phyloP scores from a whole-genome alignment of 2,329 filamentous ascomycete species.

The Curvularia lunata region DNA sequence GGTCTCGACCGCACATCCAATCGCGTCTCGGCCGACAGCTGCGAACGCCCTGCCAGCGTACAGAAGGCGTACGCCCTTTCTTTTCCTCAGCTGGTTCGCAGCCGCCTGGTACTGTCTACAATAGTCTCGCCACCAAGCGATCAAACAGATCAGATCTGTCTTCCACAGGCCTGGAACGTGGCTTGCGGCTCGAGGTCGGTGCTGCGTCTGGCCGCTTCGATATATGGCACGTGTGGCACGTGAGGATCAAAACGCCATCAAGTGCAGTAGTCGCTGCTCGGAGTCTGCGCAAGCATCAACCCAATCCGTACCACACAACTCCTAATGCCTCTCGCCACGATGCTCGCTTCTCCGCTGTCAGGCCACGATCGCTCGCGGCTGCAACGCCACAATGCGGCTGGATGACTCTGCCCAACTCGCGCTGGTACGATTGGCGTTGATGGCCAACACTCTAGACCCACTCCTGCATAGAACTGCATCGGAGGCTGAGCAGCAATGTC shows the following conservation, averaged over 20 bases:
- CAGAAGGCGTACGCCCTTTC: background rate
- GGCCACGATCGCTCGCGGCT: background rate
- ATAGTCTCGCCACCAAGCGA: constrained; percentile 4
- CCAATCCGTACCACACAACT: background rate
- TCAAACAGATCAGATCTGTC: constrained; percentile 3
- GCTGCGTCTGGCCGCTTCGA: constrained; percentile 4
- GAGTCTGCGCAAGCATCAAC: constrained; percentile 1
- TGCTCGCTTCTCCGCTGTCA: background rate
- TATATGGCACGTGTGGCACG: background rate
- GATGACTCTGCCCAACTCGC: background rate
- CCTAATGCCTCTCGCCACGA: background rate
- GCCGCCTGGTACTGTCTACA: constrained; percentile 4
- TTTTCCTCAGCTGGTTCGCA: constrained; percentile 9
- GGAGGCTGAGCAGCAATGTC: constrained; percentile 1
- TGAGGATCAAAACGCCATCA: background rate
- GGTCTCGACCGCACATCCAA: background rate
- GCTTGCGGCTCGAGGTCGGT: constrained; percentile 1
- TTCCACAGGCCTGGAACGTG: constrained; percentile 4
- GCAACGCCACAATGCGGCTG: background rate
- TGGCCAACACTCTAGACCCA: background rate
- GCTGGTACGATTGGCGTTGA: background rate
- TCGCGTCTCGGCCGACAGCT: constrained; percentile 1
- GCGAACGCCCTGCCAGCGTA: background rate
- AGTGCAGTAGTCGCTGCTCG: background rate
- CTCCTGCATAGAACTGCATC: background rate